Evolutionary conservation across 768 basidiomycete species (phyloP).

Genomic region (Imleria badia): DNA sequence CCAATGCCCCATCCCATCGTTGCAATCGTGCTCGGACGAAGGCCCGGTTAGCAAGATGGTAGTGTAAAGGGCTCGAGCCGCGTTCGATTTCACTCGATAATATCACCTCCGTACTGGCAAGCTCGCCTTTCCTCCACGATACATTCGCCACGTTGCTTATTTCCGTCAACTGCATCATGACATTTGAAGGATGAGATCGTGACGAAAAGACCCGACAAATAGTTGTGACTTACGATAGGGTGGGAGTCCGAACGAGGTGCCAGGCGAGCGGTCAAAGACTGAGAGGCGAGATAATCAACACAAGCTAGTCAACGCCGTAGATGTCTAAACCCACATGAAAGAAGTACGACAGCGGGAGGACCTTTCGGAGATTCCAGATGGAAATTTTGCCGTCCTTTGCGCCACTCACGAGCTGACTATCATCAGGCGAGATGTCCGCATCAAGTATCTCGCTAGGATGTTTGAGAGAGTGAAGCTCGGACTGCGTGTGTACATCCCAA

Average conservation of each 20-base stretch:
- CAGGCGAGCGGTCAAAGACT: constrained; percentile 11
- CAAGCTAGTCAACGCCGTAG: neutral
- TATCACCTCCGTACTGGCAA: constrained; percentile 10
- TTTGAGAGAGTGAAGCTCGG: constrained; percentile 6
- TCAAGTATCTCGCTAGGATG: constrained; percentile 12
- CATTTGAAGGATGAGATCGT: constrained; percentile 1
- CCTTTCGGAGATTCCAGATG: constrained; percentile 16
- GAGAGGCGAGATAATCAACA: neutral
- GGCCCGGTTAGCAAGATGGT: constrained; percentile 13
- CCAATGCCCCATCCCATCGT: constrained; percentile 11
- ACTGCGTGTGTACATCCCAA: constrained; percentile 12
- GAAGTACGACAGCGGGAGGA: constrained; percentile 11
- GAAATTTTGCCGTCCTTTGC: constrained; percentile 5
- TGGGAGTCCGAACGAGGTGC: neutral
- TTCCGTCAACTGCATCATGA: constrained; percentile 8
- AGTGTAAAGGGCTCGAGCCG: neutral
- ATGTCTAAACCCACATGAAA: constrained; percentile 4
- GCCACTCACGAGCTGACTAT: constrained; percentile 5
- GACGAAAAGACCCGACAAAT: neutral
- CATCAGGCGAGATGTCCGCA: constrained; percentile 15
- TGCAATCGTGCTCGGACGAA: constrained; percentile 8
- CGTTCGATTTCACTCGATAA: constrained; percentile 16
- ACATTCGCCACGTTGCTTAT: constrained; percentile 9
- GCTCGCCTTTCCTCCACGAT: constrained; percentile 5
- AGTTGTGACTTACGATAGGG: constrained; percentile 5